Percentiles rank a stretch among this genome's conserved stretches.
Evolutionary conservation across 257 asterid genomes (phyloP).

Genomic region (Mentha longifolia): DNA sequence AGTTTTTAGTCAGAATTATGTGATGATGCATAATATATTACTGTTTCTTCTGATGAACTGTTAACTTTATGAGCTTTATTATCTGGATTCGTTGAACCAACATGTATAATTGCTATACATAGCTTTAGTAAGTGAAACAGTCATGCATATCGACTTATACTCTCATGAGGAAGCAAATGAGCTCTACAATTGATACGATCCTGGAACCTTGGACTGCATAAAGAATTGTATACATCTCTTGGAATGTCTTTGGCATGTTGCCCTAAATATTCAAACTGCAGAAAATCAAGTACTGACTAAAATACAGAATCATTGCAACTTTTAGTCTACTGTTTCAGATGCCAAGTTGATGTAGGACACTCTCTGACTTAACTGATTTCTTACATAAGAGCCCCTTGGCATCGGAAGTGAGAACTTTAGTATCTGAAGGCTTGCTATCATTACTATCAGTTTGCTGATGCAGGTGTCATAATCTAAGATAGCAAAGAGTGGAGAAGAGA

Average conservation of each 20-base stretch:
- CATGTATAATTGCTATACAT: constrained; percentile 20
- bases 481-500: not conserved
- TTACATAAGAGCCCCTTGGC: not conserved
- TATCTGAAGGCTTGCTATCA: constrained; percentile 20
- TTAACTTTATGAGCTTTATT: not conserved
- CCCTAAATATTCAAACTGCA: not conserved
- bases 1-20: constrained; percentile 2
- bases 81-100: constrained; percentile 5
- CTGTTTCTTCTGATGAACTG: constrained; percentile 12
- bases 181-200: not conserved
- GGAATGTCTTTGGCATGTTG: not conserved
- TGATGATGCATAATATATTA: constrained; percentile 23
- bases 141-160: constrained; percentile 12
- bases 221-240: not conserved
- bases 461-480: not conserved
- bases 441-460: constrained; percentile 3
- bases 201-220: no score
- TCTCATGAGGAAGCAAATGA: not conserved
- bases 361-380: not conserved
- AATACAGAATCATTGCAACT: not conserved
- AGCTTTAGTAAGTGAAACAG: constrained; percentile 18
- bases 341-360: constrained; percentile 10
- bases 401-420: not conserved
- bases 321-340: constrained; percentile 5
- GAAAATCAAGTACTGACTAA: not conserved